Percentiles rank a stretch among this genome's conserved stretches.
Evolutionary conservation across 2,329 filamentous ascomycete genomes (phyloP).

Genomic region (Apiospora aurea): DNA sequence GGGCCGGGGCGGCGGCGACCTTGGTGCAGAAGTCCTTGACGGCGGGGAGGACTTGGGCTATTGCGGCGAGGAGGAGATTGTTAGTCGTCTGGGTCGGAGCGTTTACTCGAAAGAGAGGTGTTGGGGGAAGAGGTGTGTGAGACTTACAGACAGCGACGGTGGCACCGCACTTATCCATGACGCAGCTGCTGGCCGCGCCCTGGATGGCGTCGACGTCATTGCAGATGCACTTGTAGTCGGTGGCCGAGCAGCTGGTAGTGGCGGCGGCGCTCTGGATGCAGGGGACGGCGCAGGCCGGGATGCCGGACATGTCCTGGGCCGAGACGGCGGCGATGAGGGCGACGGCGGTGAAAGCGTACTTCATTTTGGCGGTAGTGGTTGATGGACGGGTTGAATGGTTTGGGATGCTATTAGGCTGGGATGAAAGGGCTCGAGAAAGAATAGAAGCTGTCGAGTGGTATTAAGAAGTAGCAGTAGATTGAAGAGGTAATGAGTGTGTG

Average conservation of each 20-base stretch:
- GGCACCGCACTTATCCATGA: constrained; percentile 34
- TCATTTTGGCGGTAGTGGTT: constrained; percentile 34
- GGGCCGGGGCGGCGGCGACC: not conserved
- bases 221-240: constrained; percentile 39
- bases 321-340: constrained; percentile 33
- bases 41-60: constrained; percentile 35
- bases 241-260: constrained; percentile 31
- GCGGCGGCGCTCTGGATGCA: constrained; percentile 34
- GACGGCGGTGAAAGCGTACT: constrained; percentile 34
- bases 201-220: constrained; percentile 32
- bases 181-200: constrained; percentile 32
- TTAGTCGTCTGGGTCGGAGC: not conserved
- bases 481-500: not conserved
- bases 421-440: not conserved
- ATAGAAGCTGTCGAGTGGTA: not conserved
- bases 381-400: not conserved
- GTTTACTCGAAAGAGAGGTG: not conserved
- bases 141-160: constrained; percentile 29
- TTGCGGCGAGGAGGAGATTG: not conserved
- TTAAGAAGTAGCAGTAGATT: not conserved
- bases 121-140: not conserved
- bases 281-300: constrained; percentile 35
- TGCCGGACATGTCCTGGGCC: constrained; percentile 35
- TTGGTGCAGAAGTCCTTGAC: constrained; percentile 33
- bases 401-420: not conserved